Base-by-base conservation (phyloP, 129 eudicot species). In the Calendula officinalis region DNA sequence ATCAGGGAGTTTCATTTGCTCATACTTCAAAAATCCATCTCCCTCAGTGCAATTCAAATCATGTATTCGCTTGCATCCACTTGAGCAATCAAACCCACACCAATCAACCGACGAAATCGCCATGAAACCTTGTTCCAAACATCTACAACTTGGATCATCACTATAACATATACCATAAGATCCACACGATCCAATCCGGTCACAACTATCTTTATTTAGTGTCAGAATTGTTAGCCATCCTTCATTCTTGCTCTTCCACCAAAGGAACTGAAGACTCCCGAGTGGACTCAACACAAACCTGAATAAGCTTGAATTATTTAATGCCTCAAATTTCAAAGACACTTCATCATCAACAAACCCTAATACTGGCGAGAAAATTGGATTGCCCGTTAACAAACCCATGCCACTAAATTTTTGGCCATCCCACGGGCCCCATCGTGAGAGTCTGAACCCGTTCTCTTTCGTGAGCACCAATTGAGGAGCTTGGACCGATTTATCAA, bases 361-460 rank as follows among this genome's bases (percentile, higher is more conserved):
- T 40, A 77, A 68, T 3, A 52, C 32, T 3, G 78, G 41, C 14
- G 35, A 64, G 33, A 73, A 73, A 12, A 77, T 56, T 4, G 74
- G 75, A 58, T 73, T 81, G 49, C 56, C 65, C 65, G 33, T 69
- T 40, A 81, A 50, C 1, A 74, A 55, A 64, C 73, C 40, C 69
- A 58, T 74, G 7, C 83, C 83, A 43, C 86, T 77, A 53, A 81
- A 81, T 7, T 51, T 65, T 10, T 66, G 36, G 2, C 86, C 83
- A 65, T 81, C 83, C 86, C 86, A 81, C 10, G 86, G 86, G 12
- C 86, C 86, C 86, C 86, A 81, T 45, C 86, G 64, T 2, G 74
- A 65, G 2, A 62, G 75, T 34, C 64, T 35, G 30, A 64, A 54
- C 51, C 64, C 52, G 10, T 70, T 69, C 6, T 71, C 71, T 60